phyloP scores from a whole-genome alignment of 257 asterid species.

The Primulina tabacum region DNA sequence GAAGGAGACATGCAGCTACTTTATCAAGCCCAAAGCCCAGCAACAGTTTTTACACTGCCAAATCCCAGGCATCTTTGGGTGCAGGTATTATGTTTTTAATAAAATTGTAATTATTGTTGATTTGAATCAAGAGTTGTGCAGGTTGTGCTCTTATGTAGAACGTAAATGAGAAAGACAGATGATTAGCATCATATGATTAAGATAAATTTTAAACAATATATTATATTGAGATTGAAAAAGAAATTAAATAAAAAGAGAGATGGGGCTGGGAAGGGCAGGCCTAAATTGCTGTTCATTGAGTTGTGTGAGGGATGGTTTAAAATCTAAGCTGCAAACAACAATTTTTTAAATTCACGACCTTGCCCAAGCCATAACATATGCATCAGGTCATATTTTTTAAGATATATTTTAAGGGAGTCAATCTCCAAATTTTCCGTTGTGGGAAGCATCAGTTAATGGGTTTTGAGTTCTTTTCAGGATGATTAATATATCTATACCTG shows the following conservation, averaged over 20 bases:
- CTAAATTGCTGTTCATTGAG: not conserved
- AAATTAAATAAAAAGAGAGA: not conserved
- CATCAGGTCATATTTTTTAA: too few relatives aligned
- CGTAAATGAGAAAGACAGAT: not conserved
- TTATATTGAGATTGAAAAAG: not conserved
- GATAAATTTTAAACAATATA: not conserved
- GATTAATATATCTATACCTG: not conserved
- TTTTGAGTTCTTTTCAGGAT: constrained; percentile 6
- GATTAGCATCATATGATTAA: not conserved
- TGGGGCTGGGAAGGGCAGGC: not conserved
- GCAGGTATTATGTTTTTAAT: constrained; percentile 39
- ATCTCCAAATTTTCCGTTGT: not conserved
- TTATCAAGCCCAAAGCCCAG: constrained; percentile 44
- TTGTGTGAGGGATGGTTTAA: not conserved
- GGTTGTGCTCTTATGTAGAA: not conserved
- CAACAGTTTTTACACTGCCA: constrained; percentile 43
- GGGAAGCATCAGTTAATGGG: not conserved
- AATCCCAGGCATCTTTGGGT: constrained; percentile 39
- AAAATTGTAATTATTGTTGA: constrained; percentile 5
- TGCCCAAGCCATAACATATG: too few relatives aligned
- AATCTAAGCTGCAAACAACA: not conserved
- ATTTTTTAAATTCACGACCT: too few relatives aligned
- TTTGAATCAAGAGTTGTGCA: not conserved
- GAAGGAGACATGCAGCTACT: constrained; percentile 39
- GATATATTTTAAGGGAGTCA: not conserved